Base-by-base conservation (phyloP, 441 rosid genomes). In the Capsella rubella region DNA sequence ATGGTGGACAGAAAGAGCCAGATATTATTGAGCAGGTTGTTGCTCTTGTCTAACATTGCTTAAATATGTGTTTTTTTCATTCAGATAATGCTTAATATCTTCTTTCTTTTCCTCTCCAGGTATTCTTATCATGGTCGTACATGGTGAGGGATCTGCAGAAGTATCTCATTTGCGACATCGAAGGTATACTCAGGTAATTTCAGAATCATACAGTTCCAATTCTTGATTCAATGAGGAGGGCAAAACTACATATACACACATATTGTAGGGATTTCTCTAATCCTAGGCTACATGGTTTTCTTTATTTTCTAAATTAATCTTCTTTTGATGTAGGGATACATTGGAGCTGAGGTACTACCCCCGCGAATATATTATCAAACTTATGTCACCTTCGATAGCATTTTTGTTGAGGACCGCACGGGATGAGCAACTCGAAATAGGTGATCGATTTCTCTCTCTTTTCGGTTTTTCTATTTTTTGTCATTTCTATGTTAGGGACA, bases 1-100 rank as follows among this genome's bases (percentile, higher is more conserved):
- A 74, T 81, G 99, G 98, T 70, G 99, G 88, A n/a, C 89, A 88
- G 63, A 87, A 88, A 74, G 99, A 92, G 74, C 85, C 99, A 16
- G 98, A 92, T 69, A 87, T 88, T 73, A 70, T 95, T 74, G 92
- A 95, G 82, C 95, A 92, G 99, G 97, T 95, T 69, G 29, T 65
- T 80, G 79, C 34, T 32, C 39, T 64, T 73, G 27, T 68, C 47
- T 35, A 16, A 72, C 18, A 34, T 59, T 27, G n/a, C n/a, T n/a
- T n/a, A n/a, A n/a, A n/a, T n/a, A n/a, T n/a, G n/a, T 21, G 25
- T 21, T 21, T 27, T 66, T 8, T 27, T 14, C 56, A 14, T 25
- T 51, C 31, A 25, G 37, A 25, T 1, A 28, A 40, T 46, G 18
- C 64, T 10, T 15, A 3, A 16, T 29, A 7, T 54, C 34, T 31